phyloP scores from a whole-genome alignment of 805 yeast species.

The Nakazawaea anatomiae region DNA sequence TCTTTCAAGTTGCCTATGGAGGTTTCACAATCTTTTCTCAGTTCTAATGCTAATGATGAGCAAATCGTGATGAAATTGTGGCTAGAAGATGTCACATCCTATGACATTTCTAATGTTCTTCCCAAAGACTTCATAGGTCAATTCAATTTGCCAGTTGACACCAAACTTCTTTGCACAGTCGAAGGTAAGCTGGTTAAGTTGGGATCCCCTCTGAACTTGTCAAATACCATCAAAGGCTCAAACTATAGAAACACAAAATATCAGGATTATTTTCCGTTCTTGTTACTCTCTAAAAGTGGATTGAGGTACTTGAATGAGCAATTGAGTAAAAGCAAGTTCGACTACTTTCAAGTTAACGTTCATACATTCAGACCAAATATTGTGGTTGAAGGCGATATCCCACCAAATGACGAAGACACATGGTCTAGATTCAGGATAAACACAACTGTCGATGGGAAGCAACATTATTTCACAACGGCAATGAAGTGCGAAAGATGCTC shows the following conservation, averaged over 20 bases:
- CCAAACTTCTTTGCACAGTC: slow-evolving; percentile 17
- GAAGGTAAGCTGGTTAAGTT: slow-evolving; percentile 20
- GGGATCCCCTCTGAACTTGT: slow-evolving; percentile 15
- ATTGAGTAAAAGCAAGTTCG: slow-evolving; percentile 9
- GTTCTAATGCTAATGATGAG: background rate
- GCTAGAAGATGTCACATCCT: background rate
- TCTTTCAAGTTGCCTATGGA: slow-evolving; percentile 5
- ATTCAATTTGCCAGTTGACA: slow-evolving; percentile 1
- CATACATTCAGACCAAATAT: slow-evolving; percentile 23
- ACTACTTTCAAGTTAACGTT: slow-evolving; percentile 12
- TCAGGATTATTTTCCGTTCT: slow-evolving; percentile 25
- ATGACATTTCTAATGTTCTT: background rate
- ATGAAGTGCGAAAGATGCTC: slow-evolving; percentile 23
- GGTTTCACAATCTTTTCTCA: background rate
- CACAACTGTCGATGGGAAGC: slow-evolving; percentile 7
- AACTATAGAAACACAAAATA: slow-evolving; percentile 16
- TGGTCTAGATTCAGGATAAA: slow-evolving; percentile 18
- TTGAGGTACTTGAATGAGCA: slow-evolving; percentile 13
- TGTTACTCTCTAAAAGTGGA: slow-evolving; percentile 19
- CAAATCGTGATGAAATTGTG: background rate
- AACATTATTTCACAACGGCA: slow-evolving; percentile 15
- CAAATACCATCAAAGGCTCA: background rate
- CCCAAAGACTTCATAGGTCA: background rate
- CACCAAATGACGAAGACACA: slow-evolving; percentile 22
- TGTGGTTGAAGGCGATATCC: slow-evolving; percentile 13